Evolutionary conservation across 805 yeast genomes (phyloP).

Genomic region (Ogataea pini): DNA sequence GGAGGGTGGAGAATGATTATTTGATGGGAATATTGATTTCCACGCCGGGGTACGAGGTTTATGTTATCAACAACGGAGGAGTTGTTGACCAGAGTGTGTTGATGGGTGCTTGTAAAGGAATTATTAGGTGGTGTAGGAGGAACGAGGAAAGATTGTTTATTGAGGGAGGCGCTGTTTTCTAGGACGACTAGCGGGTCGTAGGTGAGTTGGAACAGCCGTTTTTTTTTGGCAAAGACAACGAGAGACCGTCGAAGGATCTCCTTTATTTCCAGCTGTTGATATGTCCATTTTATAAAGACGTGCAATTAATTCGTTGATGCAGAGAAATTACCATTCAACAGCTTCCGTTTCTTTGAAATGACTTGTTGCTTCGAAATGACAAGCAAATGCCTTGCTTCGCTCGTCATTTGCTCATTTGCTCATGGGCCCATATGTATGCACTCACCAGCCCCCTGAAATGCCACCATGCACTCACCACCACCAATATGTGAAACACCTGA

Average conservation of each 20-base stretch:
- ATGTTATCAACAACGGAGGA: slow-evolving; percentile 58
- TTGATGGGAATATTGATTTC: slow-evolving; percentile 31
- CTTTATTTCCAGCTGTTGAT: too few relatives aligned
- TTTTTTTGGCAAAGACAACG: too few relatives aligned
- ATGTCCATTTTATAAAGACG: too few relatives aligned
- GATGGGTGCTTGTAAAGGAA: slow-evolving; percentile 59
- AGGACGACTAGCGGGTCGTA: too few relatives aligned
- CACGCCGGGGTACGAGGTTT: slow-evolving; percentile 55
- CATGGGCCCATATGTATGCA: slow-evolving; percentile 55
- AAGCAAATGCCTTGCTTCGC: neutral
- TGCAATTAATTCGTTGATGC: too few relatives aligned
- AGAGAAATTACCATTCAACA: too few relatives aligned
- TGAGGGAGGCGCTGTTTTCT: slow-evolving; percentile 70
- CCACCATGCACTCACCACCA: slow-evolving; percentile 72
- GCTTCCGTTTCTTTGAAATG: too few relatives aligned
- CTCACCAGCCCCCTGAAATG: slow-evolving; percentile 66
- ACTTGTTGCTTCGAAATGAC: too few relatives aligned
- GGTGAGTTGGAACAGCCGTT: too few relatives aligned
- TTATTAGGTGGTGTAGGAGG: slow-evolving; percentile 75
- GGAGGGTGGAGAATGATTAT: slow-evolving; percentile 29
- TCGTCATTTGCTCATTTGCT: slow-evolving; percentile 3
- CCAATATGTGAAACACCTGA: slow-evolving; percentile 78
- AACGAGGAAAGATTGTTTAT: slow-evolving; percentile 72
- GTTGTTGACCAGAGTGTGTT: slow-evolving; percentile 55
- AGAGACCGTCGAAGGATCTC: too few relatives aligned